Percentiles rank a stretch among this genome's conserved stretches.
Conservation (phyloP, 2,329 filamentous ascomycete genomes). For the Colletotrichum caudatum region DNA sequence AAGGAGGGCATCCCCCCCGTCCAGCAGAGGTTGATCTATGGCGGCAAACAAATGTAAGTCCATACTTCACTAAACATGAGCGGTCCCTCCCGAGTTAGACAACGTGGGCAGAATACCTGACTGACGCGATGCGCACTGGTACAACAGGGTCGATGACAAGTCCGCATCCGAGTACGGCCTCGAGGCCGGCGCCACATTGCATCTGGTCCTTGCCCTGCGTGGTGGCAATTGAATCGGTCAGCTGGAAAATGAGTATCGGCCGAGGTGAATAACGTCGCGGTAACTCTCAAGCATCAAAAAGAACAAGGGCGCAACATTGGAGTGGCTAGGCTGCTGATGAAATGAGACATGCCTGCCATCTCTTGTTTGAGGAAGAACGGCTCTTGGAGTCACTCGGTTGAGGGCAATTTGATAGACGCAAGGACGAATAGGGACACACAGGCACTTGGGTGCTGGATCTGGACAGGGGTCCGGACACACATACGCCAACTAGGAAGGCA, state of each 20-base stretch:
- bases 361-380: not conserved
- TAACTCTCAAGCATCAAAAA: not conserved
- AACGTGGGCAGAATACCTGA: not conserved
- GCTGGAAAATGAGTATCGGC: not conserved
- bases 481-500: not conserved
- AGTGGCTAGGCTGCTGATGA: not conserved
- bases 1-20: constrained; percentile 98
- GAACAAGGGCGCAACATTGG: not conserved
- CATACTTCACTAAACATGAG: not conserved
- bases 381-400: not conserved
- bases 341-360: not conserved
- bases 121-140: constrained; percentile 17
- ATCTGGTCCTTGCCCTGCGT: constrained; percentile 93
- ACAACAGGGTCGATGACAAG: constrained; percentile 88
- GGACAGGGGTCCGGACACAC: not conserved
- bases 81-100: not conserved
- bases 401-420: not conserved
- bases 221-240: constrained; percentile 66
- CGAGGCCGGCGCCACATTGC: constrained; percentile 91
- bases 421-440: not conserved
- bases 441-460: not conserved
- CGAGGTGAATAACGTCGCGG: not conserved
- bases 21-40: constrained; percentile 95
- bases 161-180: constrained; percentile 91
- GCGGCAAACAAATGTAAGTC: constrained; percentile 94